Evolutionary conservation across 2,329 filamentous ascomycete genomes (phyloP).

Genomic region (Sporothrix dimorphospora): DNA sequence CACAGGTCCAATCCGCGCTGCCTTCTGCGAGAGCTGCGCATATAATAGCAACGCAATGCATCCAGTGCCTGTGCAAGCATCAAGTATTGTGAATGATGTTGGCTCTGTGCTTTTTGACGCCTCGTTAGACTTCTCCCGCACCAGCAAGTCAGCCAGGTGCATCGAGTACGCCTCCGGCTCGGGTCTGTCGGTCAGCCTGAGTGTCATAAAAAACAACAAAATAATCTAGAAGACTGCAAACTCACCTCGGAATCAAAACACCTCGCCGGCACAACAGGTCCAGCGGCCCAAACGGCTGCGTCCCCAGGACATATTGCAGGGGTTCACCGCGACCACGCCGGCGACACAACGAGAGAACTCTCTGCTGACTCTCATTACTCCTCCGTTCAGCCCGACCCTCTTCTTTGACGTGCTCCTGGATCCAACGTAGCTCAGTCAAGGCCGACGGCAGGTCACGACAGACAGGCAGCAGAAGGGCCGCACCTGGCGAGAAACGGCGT

Average conservation of each 20-base stretch:
- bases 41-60: constrained; percentile 82
- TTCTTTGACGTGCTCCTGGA: constrained; percentile 45
- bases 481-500: constrained; percentile 55
- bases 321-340: constrained; percentile 67
- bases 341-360: constrained; percentile 49
- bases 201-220: not conserved
- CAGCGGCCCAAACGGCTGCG: constrained; percentile 83
- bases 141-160: constrained; percentile 51
- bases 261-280: constrained; percentile 76
- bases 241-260: constrained; percentile 80
- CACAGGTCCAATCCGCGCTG: constrained; percentile 42
- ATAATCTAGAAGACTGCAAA: not conserved
- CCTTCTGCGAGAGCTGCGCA: constrained; percentile 51
- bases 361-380: not conserved
- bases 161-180: constrained; percentile 73
- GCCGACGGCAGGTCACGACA: constrained; percentile 67
- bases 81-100: constrained; percentile 64
- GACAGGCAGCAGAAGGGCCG: constrained; percentile 63
- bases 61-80: constrained; percentile 88
- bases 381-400: not conserved
- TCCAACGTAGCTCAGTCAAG: constrained; percentile 72
- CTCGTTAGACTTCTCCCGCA: not conserved
- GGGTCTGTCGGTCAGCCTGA: constrained; percentile 44
- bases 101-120: not conserved
- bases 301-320: constrained; percentile 86